phyloP scores from a whole-genome alignment of 1,139 yeast genomes.

The Saccharomycopsis hybrid region DNA sequence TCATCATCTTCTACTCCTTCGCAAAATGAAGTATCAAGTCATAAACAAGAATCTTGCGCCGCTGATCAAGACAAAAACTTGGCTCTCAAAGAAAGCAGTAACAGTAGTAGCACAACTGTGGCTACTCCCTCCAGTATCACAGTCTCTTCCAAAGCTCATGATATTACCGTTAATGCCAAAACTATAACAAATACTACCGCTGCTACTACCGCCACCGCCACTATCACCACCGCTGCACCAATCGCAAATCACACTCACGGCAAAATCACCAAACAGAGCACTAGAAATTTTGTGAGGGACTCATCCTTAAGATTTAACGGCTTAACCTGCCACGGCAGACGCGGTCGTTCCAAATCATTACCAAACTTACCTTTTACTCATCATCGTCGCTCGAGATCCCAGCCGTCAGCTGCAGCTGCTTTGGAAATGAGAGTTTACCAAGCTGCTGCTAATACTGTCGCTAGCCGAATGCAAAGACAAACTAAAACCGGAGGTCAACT shows the following conservation, averaged over 20 bases:
- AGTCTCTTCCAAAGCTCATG: background rate
- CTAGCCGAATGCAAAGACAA: background rate
- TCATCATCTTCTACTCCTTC: no score
- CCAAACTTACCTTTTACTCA: constrained; percentile 32
- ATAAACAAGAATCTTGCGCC: no score
- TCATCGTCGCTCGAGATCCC: constrained; percentile 27
- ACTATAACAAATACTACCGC: constrained; percentile 22
- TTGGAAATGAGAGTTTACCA: no score
- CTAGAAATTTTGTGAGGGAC: background rate
- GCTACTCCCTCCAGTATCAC: background rate
- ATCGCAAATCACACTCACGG: background rate
- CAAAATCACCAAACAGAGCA: no score
- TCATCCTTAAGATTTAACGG: background rate
- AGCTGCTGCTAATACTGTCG: no score
- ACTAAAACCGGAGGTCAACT: background rate
- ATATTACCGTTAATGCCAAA: background rate
- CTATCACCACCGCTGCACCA: background rate
- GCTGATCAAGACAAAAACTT: no score
- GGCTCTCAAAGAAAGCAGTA: no score
- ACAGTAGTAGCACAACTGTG: no score
- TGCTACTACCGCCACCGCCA: constrained; percentile 1
- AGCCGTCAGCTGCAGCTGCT: constrained; percentile 14
- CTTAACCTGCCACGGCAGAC: no score
- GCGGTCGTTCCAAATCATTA: constrained; percentile 31
- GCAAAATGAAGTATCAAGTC: no score